Conservation (phyloP, 139 green algal genomes). For the Asterochloris sp. region DNA sequence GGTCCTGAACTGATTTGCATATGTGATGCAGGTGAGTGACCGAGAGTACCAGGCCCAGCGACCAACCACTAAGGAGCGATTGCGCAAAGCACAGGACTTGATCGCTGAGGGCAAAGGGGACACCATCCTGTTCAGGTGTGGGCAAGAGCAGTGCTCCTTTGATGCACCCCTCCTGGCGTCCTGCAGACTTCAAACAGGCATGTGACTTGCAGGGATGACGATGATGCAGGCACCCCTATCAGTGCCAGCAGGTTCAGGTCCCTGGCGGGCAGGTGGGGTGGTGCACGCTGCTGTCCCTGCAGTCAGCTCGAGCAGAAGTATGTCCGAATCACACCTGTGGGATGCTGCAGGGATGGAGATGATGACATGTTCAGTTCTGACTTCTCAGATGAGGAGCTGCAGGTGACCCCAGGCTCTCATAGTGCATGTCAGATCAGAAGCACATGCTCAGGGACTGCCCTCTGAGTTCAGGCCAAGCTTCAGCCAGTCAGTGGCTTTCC, state of each 20-base stretch:
- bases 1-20: not conserved
- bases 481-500: slow-evolving; percentile 23
- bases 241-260: slow-evolving; percentile 13
- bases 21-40: slow-evolving; percentile 43
- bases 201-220: slow-evolving; percentile 12
- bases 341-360: slow-evolving; percentile 33
- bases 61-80: slow-evolving; percentile 10
- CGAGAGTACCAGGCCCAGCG: slow-evolving; percentile 39
- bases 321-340: not conserved
- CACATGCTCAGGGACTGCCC: not conserved
- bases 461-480: slow-evolving; percentile 1
- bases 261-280: not conserved
- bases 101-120: slow-evolving; percentile 36
- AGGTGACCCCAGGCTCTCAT: slow-evolving; percentile 14
- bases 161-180: not conserved
- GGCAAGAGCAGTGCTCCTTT: too few relatives aligned
- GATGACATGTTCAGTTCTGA: slow-evolving; percentile 66
- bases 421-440: not conserved
- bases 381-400: slow-evolving; percentile 32
- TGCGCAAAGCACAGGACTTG: slow-evolving; percentile 34
- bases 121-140: slow-evolving; percentile 36
- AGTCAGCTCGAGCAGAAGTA: not conserved
- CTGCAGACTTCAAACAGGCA: not conserved
- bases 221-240: slow-evolving; percentile 14
- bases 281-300: too few relatives aligned